Evolutionary conservation across 2,329 filamentous ascomycete species (phyloP), one percentile per base, ranked within the genome.

Genomic region (Talaromyces sp.): DNA sequence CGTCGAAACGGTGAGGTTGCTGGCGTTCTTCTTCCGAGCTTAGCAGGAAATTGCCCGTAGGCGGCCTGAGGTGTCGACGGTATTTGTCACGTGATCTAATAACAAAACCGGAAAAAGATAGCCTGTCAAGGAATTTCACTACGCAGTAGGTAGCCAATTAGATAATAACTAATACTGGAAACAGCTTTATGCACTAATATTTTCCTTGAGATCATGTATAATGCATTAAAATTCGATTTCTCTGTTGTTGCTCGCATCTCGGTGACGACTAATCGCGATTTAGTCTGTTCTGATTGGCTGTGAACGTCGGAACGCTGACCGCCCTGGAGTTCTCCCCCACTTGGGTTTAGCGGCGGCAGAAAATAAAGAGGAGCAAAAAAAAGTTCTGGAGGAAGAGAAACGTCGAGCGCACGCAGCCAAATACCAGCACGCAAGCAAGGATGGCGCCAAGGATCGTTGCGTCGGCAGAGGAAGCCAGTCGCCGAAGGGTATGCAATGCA

Each of bases 391-490:
- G n/a, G 55, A 8, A 46, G 24, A 19, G 24, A 11, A 38, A 46
- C n/a, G 26, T 32, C 51, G 13, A 32, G 21, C 13, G 52, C 51
- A 54, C 21, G 10, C 29, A 7, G 50, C 10, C 56, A 21, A 21
- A 51, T 19, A 31, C 13, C 27, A 46, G n/a, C n/a, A 29, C 24
- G 29, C 6, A 32, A 55, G 51, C 53, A 66, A 67, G 58, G 60
- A 80, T 80, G 77, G 76, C 76, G 63, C 77, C 77, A 26, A 52
- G 49, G 65, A 69, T 75, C 63, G 69, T 76, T 54, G 66, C 75
- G 50, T 77, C 75, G 52, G 69, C 75, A 60, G 75, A 75, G 64
- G 77, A 80, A 68, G 70, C 78, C 59, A 71, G 76, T 63, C 71
- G 73, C 62, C 71, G 78, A 67, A 76, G 75, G 69, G 77, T 80